Evolutionary conservation across 2,329 filamentous ascomycete genomes (phyloP), one percentile per base, ranked within the genome.

Genomic region (Trichoderma lentiforme): DNA sequence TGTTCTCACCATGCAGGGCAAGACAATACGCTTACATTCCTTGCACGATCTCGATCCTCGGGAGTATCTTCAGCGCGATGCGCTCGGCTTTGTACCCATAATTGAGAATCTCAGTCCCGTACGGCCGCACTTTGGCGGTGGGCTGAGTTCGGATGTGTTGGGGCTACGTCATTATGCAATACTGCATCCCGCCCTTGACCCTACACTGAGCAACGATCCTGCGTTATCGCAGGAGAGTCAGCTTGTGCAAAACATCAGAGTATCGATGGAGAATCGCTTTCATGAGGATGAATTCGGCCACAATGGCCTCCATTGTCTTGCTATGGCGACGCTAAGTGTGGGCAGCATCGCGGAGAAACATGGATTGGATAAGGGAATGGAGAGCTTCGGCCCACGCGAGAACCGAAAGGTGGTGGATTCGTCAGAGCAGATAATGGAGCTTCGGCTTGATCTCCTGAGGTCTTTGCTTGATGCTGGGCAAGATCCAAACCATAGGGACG

Each of bases 281-380:
- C 39, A 74, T 1, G 78, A 82, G 56, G 77, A 81, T 60, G 43
- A 81, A 56, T 57, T 26, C 9, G 87, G 88, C 6, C 84, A 86
- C 26, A 90, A 90, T 73, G 87, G 84, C 9, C 80, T 90, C 18
- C 88, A 90, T 74, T 88, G 86, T 73, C 83, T 90, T n/a, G 87
- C 87, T 3, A 84, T 85, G 72, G 86, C 85, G 7, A 83, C 84
- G n/a, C 78, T 89, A 1, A 83, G 83, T 74, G 70, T 78, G 36
- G 77, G 79, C 4, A 82, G 80, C 26, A 77, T 84, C 11, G 77
- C 80, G 15, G 79, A 81, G 66, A 82, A 82, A 63, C 73, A 78
- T 26, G 34, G 53, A 26, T 69, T 77, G n/a, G 74, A 58, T 9
- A 67, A 5, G 65, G 36, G 18, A 47, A 3, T 24, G 7, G 21